phyloP scores from a whole-genome alignment of 192 early-diverging fungal genomes.

The Podila clonocystis region DNA sequence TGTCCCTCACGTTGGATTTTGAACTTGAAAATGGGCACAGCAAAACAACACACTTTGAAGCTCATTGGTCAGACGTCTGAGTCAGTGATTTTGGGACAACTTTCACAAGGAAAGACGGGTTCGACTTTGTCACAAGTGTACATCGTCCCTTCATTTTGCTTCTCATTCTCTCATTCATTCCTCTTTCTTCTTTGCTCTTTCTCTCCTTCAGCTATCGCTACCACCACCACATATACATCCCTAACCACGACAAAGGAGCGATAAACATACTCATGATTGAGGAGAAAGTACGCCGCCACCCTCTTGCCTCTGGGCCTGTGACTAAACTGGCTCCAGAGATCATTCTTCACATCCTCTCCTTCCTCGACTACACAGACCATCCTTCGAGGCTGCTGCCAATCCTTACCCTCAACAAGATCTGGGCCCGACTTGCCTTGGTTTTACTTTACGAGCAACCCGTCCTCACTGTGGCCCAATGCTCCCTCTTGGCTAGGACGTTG shows the following conservation, averaged over 20 bases:
- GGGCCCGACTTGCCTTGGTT: constrained; percentile 33
- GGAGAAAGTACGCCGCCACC: not conserved
- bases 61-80: too few species aligned
- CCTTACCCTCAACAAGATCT: constrained; percentile 37
- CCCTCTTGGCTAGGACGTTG: constrained; percentile 9
- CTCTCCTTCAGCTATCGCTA: not conserved
- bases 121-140: not conserved
- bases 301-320: not conserved
- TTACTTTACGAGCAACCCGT: constrained; percentile 37
- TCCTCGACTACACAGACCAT: constrained; percentile 5
- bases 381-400: constrained; percentile 24
- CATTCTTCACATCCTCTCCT: constrained; percentile 37
- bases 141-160: not conserved
- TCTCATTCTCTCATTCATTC: not conserved
- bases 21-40: too few species aligned
- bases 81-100: too few species aligned
- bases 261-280: too few species aligned
- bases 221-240: not conserved
- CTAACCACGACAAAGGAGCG: not conserved
- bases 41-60: too few species aligned
- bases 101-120: not conserved
- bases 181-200: not conserved
- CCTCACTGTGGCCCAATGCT: constrained; percentile 2
- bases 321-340: constrained; percentile 31
- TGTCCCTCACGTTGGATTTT: too few species aligned